These are phyloP conservation scores for Pseudofabraea citricarpa DNA, from an alignment of 2,329 filamentous ascomycete species.

Conservation along the genomic window DNA sequence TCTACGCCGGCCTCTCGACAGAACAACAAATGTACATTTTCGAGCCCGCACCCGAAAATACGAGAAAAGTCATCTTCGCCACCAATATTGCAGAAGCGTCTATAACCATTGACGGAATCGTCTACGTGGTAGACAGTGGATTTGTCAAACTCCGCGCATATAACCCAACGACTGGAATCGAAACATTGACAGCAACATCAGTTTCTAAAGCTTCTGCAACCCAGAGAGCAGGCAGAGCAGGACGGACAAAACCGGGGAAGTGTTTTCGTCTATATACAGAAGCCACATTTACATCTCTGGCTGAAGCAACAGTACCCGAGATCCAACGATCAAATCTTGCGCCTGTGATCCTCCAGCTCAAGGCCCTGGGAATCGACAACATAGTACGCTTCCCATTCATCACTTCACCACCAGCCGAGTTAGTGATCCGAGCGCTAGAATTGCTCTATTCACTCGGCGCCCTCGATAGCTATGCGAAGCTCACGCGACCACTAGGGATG, in stretches of 20 bases:
- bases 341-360: constrained; percentile 82
- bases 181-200: constrained; percentile 75
- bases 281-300: constrained; percentile 58
- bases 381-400: constrained; percentile 87
- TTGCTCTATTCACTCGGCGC: constrained; percentile 82
- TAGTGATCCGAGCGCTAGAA: constrained; percentile 82
- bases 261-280: constrained; percentile 93
- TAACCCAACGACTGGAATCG: constrained; percentile 79
- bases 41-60: constrained; percentile 74
- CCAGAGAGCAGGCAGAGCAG: constrained; percentile 85
- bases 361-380: constrained; percentile 93
- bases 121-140: constrained; percentile 85
- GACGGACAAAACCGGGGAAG: constrained; percentile 84
- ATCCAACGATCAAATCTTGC: constrained; percentile 90
- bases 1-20: constrained; percentile 84
- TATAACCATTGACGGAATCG: constrained; percentile 87
- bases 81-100: constrained; percentile 97
- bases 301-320: constrained; percentile 76
- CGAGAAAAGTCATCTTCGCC: constrained; percentile 84
- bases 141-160: constrained; percentile 88
- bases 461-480: constrained; percentile 82
- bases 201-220: constrained; percentile 90
- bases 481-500: constrained; percentile 81
- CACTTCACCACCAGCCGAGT: constrained; percentile 76
- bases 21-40: constrained; percentile 97